Base-by-base conservation (phyloP, 2,329 filamentous ascomycete species). In the Pestalotiopsis sp. region DNA sequence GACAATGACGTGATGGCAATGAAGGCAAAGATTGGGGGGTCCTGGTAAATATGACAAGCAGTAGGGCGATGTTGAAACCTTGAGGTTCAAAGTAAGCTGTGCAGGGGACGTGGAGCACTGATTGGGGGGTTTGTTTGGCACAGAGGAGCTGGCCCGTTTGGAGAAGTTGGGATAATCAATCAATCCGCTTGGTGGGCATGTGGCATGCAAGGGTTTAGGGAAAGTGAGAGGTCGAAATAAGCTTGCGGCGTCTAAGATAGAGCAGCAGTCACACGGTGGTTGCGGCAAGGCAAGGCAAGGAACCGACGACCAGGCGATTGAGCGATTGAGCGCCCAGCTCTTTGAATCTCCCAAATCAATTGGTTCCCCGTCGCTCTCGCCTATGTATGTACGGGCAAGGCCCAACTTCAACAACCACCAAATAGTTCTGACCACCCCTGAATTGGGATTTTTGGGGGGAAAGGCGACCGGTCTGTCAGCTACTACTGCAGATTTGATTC, bases 201-300 rank as follows among this genome's bases (percentile, higher is more conserved):
- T 14, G 41, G 41, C 41, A 45, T 13, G 45, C 45, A 52, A 52
- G 45, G 45, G 17, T 52, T 52, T 52, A n/a, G 45, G 45, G 45
- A 52, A 49, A 52, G 63, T 68, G 70, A 66, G 70, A 72, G 61
- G 73, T 75, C 75, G 70, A 72, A 73, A 76, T 76, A 77, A 76
- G 74, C 72, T 74, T 72, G 74, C 71, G 73, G 71, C 70, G 68
- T 67, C 67, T 23, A 27, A 27, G 27, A 4, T 27, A 68, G 31
- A 66, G 68, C 66, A 65, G 66, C 70, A 70, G 73, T 74, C 71
- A 72, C 73, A 75, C 73, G 71, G 66, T 66, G 31, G 70, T 68
- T 66, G 68, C 69, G 68, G 72, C 73, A 75, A 73, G 76, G 72
- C 73, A 66, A 68, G 68, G 72, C 73, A 75, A 73, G 76, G 72